A percentile compares a stretch with the other conserved stretches of the same genome.
phyloP scores from a whole-genome alignment of 441 rosid genomes.

The Adansonia madagascariensis region DNA sequence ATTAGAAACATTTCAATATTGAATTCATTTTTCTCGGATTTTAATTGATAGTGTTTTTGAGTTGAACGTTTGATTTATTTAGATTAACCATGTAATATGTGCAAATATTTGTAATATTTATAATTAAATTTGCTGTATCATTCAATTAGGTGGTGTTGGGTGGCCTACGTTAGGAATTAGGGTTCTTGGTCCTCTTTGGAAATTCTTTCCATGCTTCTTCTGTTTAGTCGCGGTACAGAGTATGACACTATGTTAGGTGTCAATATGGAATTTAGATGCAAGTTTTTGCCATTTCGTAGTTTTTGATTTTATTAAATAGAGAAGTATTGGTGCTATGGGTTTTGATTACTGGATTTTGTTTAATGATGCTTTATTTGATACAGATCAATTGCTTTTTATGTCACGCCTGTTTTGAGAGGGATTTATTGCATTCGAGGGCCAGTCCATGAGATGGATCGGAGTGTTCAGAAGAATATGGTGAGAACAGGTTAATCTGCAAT shows the following conservation, averaged over 20 bases:
- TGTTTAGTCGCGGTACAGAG: neutral
- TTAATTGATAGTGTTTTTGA: neutral
- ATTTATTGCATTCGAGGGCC: constrained; percentile 41
- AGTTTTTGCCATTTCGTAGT: neutral
- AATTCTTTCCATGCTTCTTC: neutral
- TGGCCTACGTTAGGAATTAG: constrained; percentile 20
- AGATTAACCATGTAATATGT: neutral
- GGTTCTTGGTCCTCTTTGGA: constrained; percentile 4
- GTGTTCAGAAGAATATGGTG: constrained; percentile 48
- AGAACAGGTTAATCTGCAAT: constrained; percentile 45
- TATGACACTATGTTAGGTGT: neutral
- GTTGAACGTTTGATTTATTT: constrained; percentile 8
- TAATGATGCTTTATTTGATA: constrained; percentile 27
- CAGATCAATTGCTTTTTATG: constrained; percentile 40
- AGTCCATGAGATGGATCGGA: constrained; percentile 37
- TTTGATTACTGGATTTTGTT: constrained; percentile 17
- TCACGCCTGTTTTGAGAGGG: constrained; percentile 45
- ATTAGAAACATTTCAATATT: neutral
- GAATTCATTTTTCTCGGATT: neutral
- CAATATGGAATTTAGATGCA: neutral
- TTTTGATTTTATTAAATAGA: neutral
- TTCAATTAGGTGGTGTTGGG: neutral
- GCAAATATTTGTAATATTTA: neutral
- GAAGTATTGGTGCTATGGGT: neutral
- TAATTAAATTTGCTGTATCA: neutral